Evolutionary conservation across 2,329 filamentous ascomycete species (phyloP).

Genomic region (Apiospora koreana): DNA sequence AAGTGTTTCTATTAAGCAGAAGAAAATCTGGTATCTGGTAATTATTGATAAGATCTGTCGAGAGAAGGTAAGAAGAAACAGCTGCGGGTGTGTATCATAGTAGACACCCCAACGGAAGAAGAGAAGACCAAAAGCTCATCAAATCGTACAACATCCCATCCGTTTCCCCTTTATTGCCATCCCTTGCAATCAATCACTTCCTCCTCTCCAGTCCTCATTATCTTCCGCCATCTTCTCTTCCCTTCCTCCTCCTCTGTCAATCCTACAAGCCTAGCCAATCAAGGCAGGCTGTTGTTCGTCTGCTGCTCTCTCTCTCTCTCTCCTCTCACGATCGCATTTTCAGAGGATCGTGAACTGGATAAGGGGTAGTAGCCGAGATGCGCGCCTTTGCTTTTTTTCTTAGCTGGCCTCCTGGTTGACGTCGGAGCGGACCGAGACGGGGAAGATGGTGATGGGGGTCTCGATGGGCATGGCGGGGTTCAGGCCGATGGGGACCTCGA

Average conservation of each 20-base stretch:
- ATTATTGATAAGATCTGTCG: too few relatives aligned
- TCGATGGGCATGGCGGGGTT: constrained; percentile 1
- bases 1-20: too few relatives aligned
- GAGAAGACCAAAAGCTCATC: too few relatives aligned
- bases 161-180: too few relatives aligned
- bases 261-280: not conserved
- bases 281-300: not conserved
- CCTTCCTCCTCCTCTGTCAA: not conserved
- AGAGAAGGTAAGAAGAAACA: too few relatives aligned
- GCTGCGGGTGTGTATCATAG: too few relatives aligned
- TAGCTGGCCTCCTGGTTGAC: not conserved
- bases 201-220: not conserved
- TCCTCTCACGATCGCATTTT: not conserved
- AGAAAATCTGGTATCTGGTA: too few relatives aligned
- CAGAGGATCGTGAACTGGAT: not conserved
- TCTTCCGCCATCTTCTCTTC: not conserved
- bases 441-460: not conserved
- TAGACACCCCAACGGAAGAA: too few relatives aligned
- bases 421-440: not conserved
- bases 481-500: constrained; percentile 21
- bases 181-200: not conserved
- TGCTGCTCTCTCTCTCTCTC: not conserved
- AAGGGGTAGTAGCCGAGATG: not conserved
- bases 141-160: too few relatives aligned
- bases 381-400: not conserved